Evolutionary conservation across 352 stramenopile genomes (phyloP).

Genomic region (Saprolegnia diclina): DNA sequence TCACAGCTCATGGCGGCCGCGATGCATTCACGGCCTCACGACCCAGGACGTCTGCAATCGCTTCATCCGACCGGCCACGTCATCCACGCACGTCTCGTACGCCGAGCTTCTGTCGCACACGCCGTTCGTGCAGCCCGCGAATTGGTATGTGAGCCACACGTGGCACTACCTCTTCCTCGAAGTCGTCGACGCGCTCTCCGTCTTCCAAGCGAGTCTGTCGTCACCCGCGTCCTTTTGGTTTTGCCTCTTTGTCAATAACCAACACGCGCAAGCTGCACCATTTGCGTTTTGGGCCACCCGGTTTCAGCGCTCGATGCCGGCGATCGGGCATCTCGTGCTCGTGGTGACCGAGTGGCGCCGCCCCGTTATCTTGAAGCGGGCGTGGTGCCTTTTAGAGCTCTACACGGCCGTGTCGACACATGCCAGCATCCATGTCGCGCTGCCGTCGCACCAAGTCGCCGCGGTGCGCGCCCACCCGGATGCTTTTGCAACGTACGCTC

Average conservation of each 20-base stretch:
- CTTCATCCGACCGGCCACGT: neutral
- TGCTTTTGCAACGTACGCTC: too few relatives aligned
- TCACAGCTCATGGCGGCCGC: constrained; percentile 12
- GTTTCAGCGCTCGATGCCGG: too few relatives aligned
- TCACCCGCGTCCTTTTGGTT: neutral
- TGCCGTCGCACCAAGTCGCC: too few relatives aligned
- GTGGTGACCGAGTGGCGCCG: too few relatives aligned
- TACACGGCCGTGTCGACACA: too few relatives aligned
- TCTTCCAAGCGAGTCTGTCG: neutral
- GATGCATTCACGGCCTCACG: neutral
- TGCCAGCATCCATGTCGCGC: too few relatives aligned
- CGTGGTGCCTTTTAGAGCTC: too few relatives aligned
- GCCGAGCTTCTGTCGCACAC: neutral
- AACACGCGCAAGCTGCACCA: too few relatives aligned
- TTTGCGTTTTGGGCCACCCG: too few relatives aligned
- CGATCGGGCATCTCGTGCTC: too few relatives aligned
- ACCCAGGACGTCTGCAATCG: neutral
- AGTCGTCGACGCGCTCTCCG: neutral
- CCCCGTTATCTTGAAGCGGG: too few relatives aligned
- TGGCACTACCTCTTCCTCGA: neutral
- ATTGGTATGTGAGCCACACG: constrained; percentile 4
- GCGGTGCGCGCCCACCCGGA: too few relatives aligned
- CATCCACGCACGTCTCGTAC: neutral
- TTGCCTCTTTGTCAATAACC: constrained; percentile 20
- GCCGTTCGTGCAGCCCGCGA: neutral